These are phyloP conservation scores for Citrus unshiu DNA, from an alignment of 345 rosid species.

Conservation along the genomic window DNA sequence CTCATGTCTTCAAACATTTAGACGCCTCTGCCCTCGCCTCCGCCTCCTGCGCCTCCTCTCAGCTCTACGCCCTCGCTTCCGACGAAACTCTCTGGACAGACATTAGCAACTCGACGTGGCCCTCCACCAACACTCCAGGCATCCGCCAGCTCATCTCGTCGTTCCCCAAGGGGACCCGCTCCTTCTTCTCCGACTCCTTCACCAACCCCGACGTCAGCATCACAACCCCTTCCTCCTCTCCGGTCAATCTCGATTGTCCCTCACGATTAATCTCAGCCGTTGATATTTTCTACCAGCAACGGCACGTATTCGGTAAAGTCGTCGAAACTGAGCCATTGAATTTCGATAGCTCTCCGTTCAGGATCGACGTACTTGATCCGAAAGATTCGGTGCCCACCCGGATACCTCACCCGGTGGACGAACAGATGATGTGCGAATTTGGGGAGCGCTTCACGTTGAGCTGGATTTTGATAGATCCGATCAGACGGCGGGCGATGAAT, in stretches of 20 bases:
- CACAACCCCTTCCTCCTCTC: neutral
- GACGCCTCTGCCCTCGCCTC: slow-evolving; percentile 68
- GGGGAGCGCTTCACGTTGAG: slow-evolving; percentile 46
- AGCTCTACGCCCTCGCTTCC: slow-evolving; percentile 47
- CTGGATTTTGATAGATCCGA: slow-evolving; percentile 70
- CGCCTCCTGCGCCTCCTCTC: slow-evolving; percentile 48
- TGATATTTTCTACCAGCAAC: slow-evolving; percentile 43
- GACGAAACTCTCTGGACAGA: slow-evolving; percentile 43
- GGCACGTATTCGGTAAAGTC: slow-evolving; percentile 43
- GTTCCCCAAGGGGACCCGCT: slow-evolving; percentile 50
- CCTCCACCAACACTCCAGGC: slow-evolving; percentile 51
- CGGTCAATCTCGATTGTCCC: slow-evolving; percentile 4
- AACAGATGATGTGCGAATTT: slow-evolving; percentile 36
- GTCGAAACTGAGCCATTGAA: slow-evolving; percentile 51
- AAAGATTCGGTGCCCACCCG: slow-evolving; percentile 57
- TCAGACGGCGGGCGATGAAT: slow-evolving; percentile 50
- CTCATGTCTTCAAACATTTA: slow-evolving; percentile 62
- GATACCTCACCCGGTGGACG: slow-evolving; percentile 33
- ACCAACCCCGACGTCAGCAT: slow-evolving; percentile 15
- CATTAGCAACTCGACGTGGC: slow-evolving; percentile 64
- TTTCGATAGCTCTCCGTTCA: slow-evolving; percentile 71
- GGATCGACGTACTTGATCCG: slow-evolving; percentile 59
- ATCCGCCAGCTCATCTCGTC: slow-evolving; percentile 33
- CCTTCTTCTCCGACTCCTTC: slow-evolving; percentile 67
- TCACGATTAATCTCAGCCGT: slow-evolving; percentile 61